A percentile compares a stretch with the other conserved stretches of the same genome.
Evolutionary conservation across 768 basidiomycete genomes (phyloP).

Genomic region (Trametes gibbosa): DNA sequence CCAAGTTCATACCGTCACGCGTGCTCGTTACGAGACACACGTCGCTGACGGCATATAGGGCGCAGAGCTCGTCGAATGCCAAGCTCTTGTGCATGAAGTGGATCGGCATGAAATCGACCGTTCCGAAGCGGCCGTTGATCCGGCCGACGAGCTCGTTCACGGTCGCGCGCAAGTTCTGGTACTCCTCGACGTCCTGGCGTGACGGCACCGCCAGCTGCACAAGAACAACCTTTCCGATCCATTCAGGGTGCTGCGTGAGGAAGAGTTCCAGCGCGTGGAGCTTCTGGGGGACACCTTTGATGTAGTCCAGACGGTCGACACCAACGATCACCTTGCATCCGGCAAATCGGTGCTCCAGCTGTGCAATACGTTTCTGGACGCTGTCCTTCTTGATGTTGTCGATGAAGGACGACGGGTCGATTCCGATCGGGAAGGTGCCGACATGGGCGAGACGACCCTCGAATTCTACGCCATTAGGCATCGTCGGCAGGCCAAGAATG

Average conservation of each 20-base stretch:
- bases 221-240: conserved; percentile 98
- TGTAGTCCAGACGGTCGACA: conserved; percentile 97
- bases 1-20: conserved; percentile 98
- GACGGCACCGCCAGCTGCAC: conserved; percentile 98
- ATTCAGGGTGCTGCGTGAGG: conserved; percentile 96
- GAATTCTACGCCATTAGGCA: conserved; percentile 98
- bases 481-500: conserved; percentile 90
- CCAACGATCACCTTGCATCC: conserved; percentile 98
- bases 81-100: conserved; percentile 99
- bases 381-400: conserved; percentile 77
- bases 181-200: conserved; percentile 97
- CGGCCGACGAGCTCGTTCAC: conserved; percentile 98
- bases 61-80: conserved; percentile 91
- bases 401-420: conserved; percentile 90
- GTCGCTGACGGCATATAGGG: conserved; percentile 95
- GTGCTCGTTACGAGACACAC: conserved; percentile 95
- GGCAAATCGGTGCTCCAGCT: conserved; percentile 86
- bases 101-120: conserved; percentile 99
- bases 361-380: conserved; percentile 77
- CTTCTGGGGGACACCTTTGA: conserved; percentile 99
- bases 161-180: conserved; percentile 92
- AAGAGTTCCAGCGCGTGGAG: conserved; percentile 95
- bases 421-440: conserved; percentile 98
- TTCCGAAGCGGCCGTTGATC: conserved; percentile 98
- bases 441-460: conserved; percentile 94